Conservation (phyloP, 2,329 filamentous ascomycete species). For the Scorias spongiosa region DNA sequence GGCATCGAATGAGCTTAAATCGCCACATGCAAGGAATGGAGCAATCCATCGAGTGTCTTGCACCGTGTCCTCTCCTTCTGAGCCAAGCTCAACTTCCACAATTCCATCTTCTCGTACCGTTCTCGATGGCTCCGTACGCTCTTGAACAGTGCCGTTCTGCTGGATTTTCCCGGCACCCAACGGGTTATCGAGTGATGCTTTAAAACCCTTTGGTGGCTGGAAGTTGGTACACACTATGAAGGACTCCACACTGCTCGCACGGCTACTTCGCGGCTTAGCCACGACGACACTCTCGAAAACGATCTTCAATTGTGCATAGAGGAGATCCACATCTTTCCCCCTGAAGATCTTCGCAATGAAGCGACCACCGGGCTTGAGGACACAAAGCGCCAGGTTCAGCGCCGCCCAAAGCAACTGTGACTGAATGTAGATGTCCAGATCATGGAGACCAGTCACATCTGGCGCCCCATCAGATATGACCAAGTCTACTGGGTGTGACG, state of each 20-base stretch:
- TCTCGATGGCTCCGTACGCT: constrained; percentile 12
- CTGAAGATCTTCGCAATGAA: constrained; percentile 98
- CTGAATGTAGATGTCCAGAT: constrained; percentile 96
- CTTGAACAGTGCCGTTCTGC: constrained; percentile 11
- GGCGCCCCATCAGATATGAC: constrained; percentile 92
- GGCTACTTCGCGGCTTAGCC: constrained; percentile 82
- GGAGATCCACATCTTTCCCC: constrained; percentile 83
- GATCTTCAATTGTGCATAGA: constrained; percentile 84
- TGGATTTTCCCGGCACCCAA: constrained; percentile 49
- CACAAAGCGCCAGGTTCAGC: constrained; percentile 81
- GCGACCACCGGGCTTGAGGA: constrained; percentile 80
- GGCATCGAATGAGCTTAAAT: constrained; percentile 85
- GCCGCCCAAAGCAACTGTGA: constrained; percentile 89
- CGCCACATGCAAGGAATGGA: constrained; percentile 92
- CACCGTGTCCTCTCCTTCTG: constrained; percentile 24
- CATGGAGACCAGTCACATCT: constrained; percentile 90
- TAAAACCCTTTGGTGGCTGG: constrained; percentile 59
- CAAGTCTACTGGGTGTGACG: constrained; percentile 70
- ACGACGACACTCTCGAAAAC: constrained; percentile 81
- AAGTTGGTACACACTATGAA: constrained; percentile 95
- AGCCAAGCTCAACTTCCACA: constrained; percentile 32
- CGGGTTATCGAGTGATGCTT: constrained; percentile 59
- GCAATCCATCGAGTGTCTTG: constrained; percentile 64
- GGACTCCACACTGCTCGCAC: constrained; percentile 92
- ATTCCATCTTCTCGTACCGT: constrained; percentile 30